Percentiles rank a stretch among this genome's conserved stretches.
These are phyloP conservation scores for Fusarium sp. DNA, from an alignment of 2,329 filamentous ascomycete species.

Conservation along the genomic window DNA sequence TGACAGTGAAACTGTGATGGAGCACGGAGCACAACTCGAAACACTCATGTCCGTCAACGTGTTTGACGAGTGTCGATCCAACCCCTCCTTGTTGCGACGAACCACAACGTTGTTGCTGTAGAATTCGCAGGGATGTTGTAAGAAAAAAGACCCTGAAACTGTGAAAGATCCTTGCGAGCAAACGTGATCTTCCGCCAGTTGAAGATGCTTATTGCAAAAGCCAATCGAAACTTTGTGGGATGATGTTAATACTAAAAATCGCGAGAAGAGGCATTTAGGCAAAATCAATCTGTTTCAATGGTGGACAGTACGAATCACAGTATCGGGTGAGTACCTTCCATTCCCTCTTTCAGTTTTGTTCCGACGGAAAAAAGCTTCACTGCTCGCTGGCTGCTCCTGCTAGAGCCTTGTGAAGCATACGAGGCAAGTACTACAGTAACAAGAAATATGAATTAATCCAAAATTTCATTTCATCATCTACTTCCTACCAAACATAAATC, in stretches of 20 bases:
- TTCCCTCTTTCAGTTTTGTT: neutral
- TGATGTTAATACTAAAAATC: neutral
- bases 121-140: conserved; percentile 13
- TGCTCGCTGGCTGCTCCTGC: neutral
- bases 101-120: conserved; percentile 1
- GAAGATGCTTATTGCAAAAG: neutral
- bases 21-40: conserved; percentile 27
- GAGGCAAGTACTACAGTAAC: neutral
- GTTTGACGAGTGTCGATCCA: conserved; percentile 35
- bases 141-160: conserved; percentile 18
- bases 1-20: conserved; percentile 24
- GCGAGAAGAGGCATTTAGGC: neutral
- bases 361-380: neutral
- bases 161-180: conserved; percentile 1
- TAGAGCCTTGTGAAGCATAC: neutral
- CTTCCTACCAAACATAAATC: neutral
- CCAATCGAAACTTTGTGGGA: neutral
- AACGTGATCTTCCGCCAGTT: neutral
- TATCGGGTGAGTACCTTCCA: neutral
- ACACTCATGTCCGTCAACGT: conserved; percentile 15
- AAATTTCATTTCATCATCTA: neutral
- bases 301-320: neutral
- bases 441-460: neutral
- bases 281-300: neutral
- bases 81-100: conserved; percentile 6